Percentiles rank a stretch among this genome's conserved stretches.
phyloP scores from a whole-genome alignment of 2,329 filamentous ascomycete species.

The Paraphoma sp. region DNA sequence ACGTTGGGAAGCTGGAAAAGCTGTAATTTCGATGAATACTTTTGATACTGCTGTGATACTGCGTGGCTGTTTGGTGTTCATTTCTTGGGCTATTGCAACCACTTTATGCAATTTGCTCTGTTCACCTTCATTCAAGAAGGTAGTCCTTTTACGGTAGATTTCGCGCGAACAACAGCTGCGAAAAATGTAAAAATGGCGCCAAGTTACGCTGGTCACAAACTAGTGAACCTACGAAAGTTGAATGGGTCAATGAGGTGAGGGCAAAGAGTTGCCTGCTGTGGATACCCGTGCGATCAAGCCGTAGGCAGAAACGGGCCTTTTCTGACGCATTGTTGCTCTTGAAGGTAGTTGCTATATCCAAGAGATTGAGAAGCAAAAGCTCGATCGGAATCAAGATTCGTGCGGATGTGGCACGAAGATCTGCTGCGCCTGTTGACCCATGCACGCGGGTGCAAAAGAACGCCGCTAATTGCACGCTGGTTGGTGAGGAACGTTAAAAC shows the following conservation, averaged over 20 bases:
- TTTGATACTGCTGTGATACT: no score
- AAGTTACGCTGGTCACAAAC: neutral
- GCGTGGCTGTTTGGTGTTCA: neutral
- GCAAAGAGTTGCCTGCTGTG: neutral
- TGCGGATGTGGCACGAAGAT: no score
- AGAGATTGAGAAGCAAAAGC: neutral
- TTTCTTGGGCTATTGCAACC: neutral
- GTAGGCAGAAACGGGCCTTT: neutral
- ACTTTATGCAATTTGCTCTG: neutral
- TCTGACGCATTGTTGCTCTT: neutral
- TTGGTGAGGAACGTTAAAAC: no score
- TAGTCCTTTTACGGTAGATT: neutral
- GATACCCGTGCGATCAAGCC: neutral
- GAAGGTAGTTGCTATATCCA: no score
- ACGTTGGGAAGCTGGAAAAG: neutral
- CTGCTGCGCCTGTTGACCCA: no score
- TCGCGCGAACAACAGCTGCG: neutral
- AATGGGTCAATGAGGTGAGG: neutral
- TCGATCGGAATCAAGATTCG: neutral
- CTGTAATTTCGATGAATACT: no score
- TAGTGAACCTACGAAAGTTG: neutral
- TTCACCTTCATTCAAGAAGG: neutral
- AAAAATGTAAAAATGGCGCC: neutral
- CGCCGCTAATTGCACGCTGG: no score
- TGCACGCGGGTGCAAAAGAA: no score